Base-by-base conservation (phyloP, 2,329 filamentous ascomycete genomes). In the Emericellopsis atlantica region DNA sequence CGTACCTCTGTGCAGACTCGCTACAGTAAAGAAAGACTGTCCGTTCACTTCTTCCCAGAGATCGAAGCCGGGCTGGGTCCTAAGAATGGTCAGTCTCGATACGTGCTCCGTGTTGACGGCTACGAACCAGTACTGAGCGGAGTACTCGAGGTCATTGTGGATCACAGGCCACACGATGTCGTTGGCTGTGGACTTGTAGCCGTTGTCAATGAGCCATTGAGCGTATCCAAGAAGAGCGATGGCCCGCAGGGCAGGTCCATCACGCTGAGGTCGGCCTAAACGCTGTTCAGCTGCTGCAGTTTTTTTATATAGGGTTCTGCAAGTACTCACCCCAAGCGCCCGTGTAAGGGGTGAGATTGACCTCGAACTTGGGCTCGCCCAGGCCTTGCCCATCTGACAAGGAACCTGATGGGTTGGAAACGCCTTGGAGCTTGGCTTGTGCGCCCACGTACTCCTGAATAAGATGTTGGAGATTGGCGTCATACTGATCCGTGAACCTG, bases 21-120 rank as follows among this genome's bases (percentile, higher is more conserved):
- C 74, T 26, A 79, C 64, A 2, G 85, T 92, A 59, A 90, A 93
- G 66, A 89, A 92, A 0, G 83, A 88, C 21, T 74, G 80, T 33
- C 84, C 83, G 21, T 68, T 65, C 12, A 89, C 76, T 56, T 92
- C 86, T 56, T 92, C 86, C 86, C 86, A 92, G 3, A 93, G 69
- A 56, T 93, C 86, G 51, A 79, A 92, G 6, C 73, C 72, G 0
- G 71, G 74, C 46, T 67, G 58, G 53, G 74, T 76, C 76, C 81
- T 85, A 41, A 22, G 12, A 16, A 29, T 18, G 10, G n/a, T 31
- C 15, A 44, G 36, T 35, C 8, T 14, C 32, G 18, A 21, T 9
- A 14, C n/a, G 8, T 9, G 32, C 18, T 35, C 8, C n/a, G 4
- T 6, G 3, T 15, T 7, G 32, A 35, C 32, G n/a, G 9, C 9